Evolutionary conservation across 75 land plant genomes (phyloP), one percentile per base, ranked within the genome.

Genomic region (Larix kaempferi): DNA sequence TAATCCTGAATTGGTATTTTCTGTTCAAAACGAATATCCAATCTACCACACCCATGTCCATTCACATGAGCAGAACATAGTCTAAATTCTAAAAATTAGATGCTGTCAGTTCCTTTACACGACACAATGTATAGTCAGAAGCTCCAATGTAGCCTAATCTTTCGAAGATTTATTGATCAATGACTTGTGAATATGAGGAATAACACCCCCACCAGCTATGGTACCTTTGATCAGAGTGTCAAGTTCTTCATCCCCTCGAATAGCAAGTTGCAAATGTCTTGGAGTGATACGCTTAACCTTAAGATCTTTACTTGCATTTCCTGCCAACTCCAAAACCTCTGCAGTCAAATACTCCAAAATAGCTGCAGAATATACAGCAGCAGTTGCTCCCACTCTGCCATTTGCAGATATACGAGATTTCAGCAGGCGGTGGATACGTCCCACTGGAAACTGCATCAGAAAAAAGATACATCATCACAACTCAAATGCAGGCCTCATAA

Each of bases 241-340:
- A 27, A 89, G 89, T 75, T 89, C 91, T 79, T 89, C 91, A 76
- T 89, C 91, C 72, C 89, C 89, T 61, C 91, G 80, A 21, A 89
- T 86, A 22, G 91, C 91, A 23, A 89, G 89, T 77, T 89, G 91
- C 56, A 89, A 67, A 78, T 89, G 91, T 71, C 91, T 71, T 22
- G 91, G 91, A n/a, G 89, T 84, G 23, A 89, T 87, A 33, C 91
- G 73, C 82, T 84, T 84, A 72, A 84, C 84, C 66, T 84, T 84
- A 26, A 84, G 79, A 80, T 84, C 86, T 44, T 84, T 89, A 82
- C 89, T 87, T 4, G 91, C 91, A 76, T 89, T 89, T 25, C 91
- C 91, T 23, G 91, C 91, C 62, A 89, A 75, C 76, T 89, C 91
- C 71, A 89, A 80, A 57, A 89, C 91, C 78, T 89, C 91, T n/a